A percentile compares a stretch with the other conserved stretches of the same genome.
Conservation (phyloP, 768 basidiomycete genomes). For the Gymnopilus dilepis region DNA sequence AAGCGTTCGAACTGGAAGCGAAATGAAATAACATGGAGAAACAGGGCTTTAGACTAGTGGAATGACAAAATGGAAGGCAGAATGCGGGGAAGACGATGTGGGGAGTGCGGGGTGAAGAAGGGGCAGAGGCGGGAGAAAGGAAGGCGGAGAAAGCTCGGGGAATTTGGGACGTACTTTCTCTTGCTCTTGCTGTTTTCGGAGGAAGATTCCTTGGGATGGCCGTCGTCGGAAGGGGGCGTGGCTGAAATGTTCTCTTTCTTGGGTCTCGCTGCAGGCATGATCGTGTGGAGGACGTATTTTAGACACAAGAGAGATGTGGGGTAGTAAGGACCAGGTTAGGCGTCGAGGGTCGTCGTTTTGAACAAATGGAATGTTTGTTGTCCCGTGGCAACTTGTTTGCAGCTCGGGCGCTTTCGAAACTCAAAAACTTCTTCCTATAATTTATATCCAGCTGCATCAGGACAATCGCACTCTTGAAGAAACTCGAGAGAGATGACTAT, state of each 20-base stretch:
- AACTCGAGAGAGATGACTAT: slow-evolving; percentile 26
- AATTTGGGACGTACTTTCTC: slow-evolving; percentile 71
- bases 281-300: slow-evolving; percentile 37
- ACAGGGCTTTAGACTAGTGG: slow-evolving; percentile 13
- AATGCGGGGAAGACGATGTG: slow-evolving; percentile 37
- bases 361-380: slow-evolving; percentile 45
- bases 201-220: slow-evolving; percentile 54
- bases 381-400: slow-evolving; percentile 46
- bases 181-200: slow-evolving; percentile 78
- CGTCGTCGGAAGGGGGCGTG: slow-evolving; percentile 71
- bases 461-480: slow-evolving; percentile 34
- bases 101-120: slow-evolving; percentile 49
- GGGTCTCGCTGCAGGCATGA: slow-evolving; percentile 70
- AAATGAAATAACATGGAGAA: slow-evolving; percentile 44
- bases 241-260: slow-evolving; percentile 69
- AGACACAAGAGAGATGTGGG: slow-evolving; percentile 37
- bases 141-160: slow-evolving; percentile 63
- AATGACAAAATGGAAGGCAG: slow-evolving; percentile 27
- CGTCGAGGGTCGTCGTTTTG: slow-evolving; percentile 38
- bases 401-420: slow-evolving; percentile 43
- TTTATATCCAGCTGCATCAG: slow-evolving; percentile 46
- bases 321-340: slow-evolving; percentile 29
- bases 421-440: slow-evolving; percentile 41
- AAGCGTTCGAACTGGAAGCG: slow-evolving; percentile 26
- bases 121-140: slow-evolving; percentile 36